These are phyloP conservation scores for Pontederia crassipes DNA, from an alignment of 176 grass and related monocot species.

Conservation along the genomic window DNA sequence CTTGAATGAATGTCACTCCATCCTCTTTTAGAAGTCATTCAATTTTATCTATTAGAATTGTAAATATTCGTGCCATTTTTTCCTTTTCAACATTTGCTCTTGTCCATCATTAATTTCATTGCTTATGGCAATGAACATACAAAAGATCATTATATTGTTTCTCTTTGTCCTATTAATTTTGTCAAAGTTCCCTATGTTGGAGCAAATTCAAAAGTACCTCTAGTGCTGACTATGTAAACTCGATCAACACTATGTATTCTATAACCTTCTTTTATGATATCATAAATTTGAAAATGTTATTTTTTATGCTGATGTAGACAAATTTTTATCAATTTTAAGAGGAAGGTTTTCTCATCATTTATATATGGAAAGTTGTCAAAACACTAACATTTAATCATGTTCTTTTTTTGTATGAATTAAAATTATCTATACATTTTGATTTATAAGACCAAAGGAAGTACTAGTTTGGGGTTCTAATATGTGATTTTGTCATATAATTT, in stretches of 20 bases:
- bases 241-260: constrained; percentile 66
- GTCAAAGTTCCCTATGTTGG: constrained; percentile 68
- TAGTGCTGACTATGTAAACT: constrained; percentile 92
- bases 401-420: constrained; percentile 45
- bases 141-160: neutral
- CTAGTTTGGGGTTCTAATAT: constrained; percentile 2
- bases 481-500: constrained; percentile 8
- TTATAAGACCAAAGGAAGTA: neutral
- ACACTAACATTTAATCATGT: no score
- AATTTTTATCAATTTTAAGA: neutral
- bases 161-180: constrained; percentile 4
- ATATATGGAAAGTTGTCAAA: neutral
- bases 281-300: neutral
- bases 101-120: neutral
- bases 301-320: neutral
- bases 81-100: no score
- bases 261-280: neutral
- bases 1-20: constrained; percentile 88
- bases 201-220: constrained; percentile 86
- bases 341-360: no score
- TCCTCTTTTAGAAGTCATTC: constrained; percentile 73
- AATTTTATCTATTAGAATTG: constrained; percentile 75
- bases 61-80: constrained; percentile 12
- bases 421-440: constrained; percentile 34
- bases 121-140: neutral